Conservation (phyloP, 2,329 filamentous ascomycete genomes). For the Epichloe coenophiala region DNA sequence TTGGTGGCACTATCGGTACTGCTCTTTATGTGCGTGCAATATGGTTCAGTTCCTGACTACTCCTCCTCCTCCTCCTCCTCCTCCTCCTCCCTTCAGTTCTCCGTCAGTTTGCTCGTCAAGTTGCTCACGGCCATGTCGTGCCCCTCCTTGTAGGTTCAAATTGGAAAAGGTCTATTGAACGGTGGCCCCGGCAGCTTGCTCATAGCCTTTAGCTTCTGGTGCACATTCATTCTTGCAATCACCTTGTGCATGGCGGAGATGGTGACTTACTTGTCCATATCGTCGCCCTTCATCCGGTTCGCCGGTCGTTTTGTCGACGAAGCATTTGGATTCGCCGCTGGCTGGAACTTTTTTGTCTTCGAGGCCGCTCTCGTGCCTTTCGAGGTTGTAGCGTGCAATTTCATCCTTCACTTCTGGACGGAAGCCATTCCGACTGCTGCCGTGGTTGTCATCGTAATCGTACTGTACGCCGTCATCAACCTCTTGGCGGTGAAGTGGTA, state of each 20-base stretch:
- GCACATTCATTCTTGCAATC: conserved; percentile 44
- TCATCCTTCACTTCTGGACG: conserved; percentile 51
- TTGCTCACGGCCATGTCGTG: conserved; percentile 9
- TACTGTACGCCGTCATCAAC: conserved; percentile 45
- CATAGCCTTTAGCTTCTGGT: conserved; percentile 48
- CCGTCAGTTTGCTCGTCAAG: background rate
- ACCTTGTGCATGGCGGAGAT: conserved; percentile 57
- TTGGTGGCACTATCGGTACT: conserved; percentile 52
- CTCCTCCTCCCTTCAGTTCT: background rate
- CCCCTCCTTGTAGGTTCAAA: conserved; percentile 29
- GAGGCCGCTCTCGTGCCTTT: conserved; percentile 55
- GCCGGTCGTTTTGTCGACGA: conserved; percentile 64
- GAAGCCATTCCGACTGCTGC: conserved; percentile 44
- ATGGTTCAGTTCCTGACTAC: background rate
- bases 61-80: background rate
- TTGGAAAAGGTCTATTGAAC: conserved; percentile 42
- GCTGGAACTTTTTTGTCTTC: conserved; percentile 64
- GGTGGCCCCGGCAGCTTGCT: conserved; percentile 47
- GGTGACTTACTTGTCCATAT: conserved; percentile 65
- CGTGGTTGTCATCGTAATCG: conserved; percentile 42
- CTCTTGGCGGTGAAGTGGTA: conserved; percentile 62
- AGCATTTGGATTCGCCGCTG: conserved; percentile 58
- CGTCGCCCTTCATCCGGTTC: conserved; percentile 66
- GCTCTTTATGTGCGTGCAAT: conserved; percentile 35
- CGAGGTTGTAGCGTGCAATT: conserved; percentile 51